Percentiles rank a stretch among this genome's conserved stretches.
phyloP scores from a whole-genome alignment of 2,329 filamentous ascomycete species.

The Pseudocercospora cruenta region DNA sequence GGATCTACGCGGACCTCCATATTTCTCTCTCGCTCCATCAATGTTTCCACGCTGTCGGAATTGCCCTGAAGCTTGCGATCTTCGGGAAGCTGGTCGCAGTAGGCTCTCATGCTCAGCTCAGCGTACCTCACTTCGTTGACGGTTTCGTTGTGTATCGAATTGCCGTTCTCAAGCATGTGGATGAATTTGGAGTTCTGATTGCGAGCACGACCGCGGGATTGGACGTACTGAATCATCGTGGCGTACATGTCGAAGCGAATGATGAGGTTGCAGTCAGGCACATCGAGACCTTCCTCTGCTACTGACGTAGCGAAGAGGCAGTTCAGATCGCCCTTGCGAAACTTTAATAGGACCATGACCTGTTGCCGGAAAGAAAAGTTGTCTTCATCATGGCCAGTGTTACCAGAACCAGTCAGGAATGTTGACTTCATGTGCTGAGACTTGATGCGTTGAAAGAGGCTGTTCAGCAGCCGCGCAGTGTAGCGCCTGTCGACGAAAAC shows the following conservation, averaged over 20 bases:
- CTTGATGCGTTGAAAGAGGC: conserved; percentile 64
- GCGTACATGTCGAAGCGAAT: conserved; percentile 82
- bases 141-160: conserved; percentile 61
- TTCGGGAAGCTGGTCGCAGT: conserved; percentile 74
- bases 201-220: conserved; percentile 85
- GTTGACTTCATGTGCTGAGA: conserved; percentile 64
- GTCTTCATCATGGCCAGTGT: conserved; percentile 48
- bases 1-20: conserved; percentile 62
- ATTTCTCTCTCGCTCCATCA: conserved; percentile 57
- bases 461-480: conserved; percentile 73
- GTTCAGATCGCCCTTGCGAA: conserved; percentile 62
- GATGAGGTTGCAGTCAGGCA: conserved; percentile 68
- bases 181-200: conserved; percentile 77
- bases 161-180: conserved; percentile 78
- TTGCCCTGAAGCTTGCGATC: conserved; percentile 70
- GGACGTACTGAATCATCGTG: conserved; percentile 92
- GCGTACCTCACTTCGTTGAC: conserved; percentile 64
- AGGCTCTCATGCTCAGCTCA: conserved; percentile 67
- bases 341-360: conserved; percentile 69
- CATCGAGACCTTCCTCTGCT: conserved; percentile 68
- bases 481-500: conserved; percentile 82
- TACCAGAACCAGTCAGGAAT: conserved; percentile 65
- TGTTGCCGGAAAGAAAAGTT: conserved; percentile 74
- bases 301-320: conserved; percentile 67
- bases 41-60: conserved; percentile 57